phyloP scores from a whole-genome alignment of 2,329 filamentous ascomycete species.

The Monascus ruber region DNA sequence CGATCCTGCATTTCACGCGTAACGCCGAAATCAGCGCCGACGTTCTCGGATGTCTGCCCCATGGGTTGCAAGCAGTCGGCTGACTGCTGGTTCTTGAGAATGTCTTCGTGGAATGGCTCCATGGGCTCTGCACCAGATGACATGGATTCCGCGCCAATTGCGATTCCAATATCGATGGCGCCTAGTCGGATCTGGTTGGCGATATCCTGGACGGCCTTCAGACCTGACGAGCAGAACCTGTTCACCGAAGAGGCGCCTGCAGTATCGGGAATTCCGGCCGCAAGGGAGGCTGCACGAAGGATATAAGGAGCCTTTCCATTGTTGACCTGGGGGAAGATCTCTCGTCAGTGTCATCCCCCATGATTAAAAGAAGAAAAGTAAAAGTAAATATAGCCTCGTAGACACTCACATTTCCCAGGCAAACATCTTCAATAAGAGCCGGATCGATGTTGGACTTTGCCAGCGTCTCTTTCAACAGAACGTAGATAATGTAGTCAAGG shows the following conservation, averaged over 20 bases:
- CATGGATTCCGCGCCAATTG: slow-evolving; percentile 85
- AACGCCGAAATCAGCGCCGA: slow-evolving; percentile 81
- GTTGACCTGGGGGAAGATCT: slow-evolving; percentile 46
- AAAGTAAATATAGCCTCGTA: slow-evolving; percentile 5
- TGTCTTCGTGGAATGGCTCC: slow-evolving; percentile 65
- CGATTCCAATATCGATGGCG: slow-evolving; percentile 76
- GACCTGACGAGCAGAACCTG: slow-evolving; percentile 93
- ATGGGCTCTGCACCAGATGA: slow-evolving; percentile 58
- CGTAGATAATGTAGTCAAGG: slow-evolving; percentile 76
- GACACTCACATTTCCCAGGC: slow-evolving; percentile 68
- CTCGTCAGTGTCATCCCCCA: slow-evolving; percentile 1
- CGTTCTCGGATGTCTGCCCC: slow-evolving; percentile 97
- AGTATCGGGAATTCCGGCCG: slow-evolving; percentile 89
- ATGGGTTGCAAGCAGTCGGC: slow-evolving; percentile 85
- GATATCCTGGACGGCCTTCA: slow-evolving; percentile 92
- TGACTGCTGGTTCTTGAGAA: slow-evolving; percentile 66
- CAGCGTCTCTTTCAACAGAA: slow-evolving; percentile 65
- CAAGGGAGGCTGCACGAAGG: slow-evolving; percentile 73
- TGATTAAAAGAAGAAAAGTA: slow-evolving; percentile 8
- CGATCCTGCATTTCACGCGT: slow-evolving; percentile 68
- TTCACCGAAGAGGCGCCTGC: slow-evolving; percentile 71
- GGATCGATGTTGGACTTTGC: slow-evolving; percentile 68
- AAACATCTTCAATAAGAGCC: slow-evolving; percentile 75
- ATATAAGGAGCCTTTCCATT: slow-evolving; percentile 85
- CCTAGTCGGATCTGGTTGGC: slow-evolving; percentile 73